Evolutionary conservation across 352 stramenopile genomes (phyloP), one percentile per base, ranked within the genome.

Genomic region (Phytophthora ramorum): DNA sequence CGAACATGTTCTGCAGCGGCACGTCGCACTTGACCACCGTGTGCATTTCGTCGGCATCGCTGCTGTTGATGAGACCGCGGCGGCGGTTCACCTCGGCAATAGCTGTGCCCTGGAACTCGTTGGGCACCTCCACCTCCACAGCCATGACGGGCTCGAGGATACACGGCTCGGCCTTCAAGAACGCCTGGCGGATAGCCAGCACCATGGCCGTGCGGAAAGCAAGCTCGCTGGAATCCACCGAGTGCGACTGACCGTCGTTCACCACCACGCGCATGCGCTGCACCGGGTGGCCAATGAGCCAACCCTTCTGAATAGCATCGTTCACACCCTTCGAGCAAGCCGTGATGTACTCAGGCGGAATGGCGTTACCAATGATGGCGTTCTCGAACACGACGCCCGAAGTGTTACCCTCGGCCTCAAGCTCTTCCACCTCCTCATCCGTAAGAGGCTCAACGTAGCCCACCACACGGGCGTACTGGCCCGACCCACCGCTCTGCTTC

Each of bases 1-100:
- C 97, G 83, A 99, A 99, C 97, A 99, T 99, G 73, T 99, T 93
- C 71, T 96, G 96, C 53, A 99, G 82, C 28, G 97, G 97, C 68
- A 99, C 97, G 64, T 98, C 87, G 69, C 87, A 93, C 53, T 96
- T 94, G 49, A 98, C 79, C 28, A 96, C 90, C 66, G 90, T 98
- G 46, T 90, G 85, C 72, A 98, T 85, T 46, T 99, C 96, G 69
- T 98, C 97, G 67, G 97, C 89, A 71, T 99, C 96, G 66, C 87
- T 98, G 71, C 78, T 98, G 81, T 98, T 96, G 59, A 99, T 99
- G 70, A 99, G 86, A 51, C 96, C 96, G 59, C 96, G 97, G 41
- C 97, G 88, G 63, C 92, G 87, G 75, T 98, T 99, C 49, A 99
- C 78, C 50, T 97, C 96, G 50, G 87, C 89, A 52, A 98, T 96